These are phyloP conservation scores for Colletotrichum spinosum DNA, from an alignment of 2,329 filamentous ascomycete species.

Conservation along the genomic window DNA sequence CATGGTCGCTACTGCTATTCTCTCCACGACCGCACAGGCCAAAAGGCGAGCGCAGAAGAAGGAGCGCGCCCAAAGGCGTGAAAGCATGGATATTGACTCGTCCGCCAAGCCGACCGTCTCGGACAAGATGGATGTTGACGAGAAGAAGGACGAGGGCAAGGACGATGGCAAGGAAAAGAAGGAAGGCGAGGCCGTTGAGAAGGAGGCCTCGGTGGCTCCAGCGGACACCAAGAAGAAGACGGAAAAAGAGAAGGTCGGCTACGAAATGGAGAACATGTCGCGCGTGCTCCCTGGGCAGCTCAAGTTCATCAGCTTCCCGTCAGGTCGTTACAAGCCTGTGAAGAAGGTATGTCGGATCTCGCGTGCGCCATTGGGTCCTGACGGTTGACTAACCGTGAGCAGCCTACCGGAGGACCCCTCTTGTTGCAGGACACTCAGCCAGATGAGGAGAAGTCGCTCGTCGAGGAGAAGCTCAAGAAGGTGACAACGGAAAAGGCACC, in stretches of 20 bases:
- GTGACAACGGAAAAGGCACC: conserved; percentile 72
- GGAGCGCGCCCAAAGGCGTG: conserved; percentile 86
- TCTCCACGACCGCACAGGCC: conserved; percentile 96
- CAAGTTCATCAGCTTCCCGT: conserved; percentile 94
- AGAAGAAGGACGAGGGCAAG: conserved; percentile 62
- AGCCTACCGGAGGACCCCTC: conserved; percentile 94
- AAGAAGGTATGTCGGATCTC: conserved; percentile 72
- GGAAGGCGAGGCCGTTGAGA: conserved; percentile 58
- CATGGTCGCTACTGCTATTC: conserved; percentile 92
- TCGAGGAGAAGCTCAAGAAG: conserved; percentile 96
- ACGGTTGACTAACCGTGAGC: conserved; percentile 56
- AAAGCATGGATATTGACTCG: conserved; percentile 95
- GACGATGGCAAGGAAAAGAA: conserved; percentile 72
- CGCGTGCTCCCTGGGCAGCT: conserved; percentile 91
- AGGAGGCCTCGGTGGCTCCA: conserved; percentile 61
- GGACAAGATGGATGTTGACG: conserved; percentile 92
- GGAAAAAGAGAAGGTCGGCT: conserved; percentile 97
- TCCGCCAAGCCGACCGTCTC: conserved; percentile 69
- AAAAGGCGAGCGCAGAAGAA: conserved; percentile 95
- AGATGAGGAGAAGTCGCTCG: conserved; percentile 79
- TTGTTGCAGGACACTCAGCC: conserved; percentile 89
- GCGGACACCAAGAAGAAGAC: conserved; percentile 84
- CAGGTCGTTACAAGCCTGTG: conserved; percentile 92
- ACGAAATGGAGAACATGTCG: conserved; percentile 97
- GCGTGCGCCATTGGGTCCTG: neutral